These are phyloP conservation scores for Boletus speciosus DNA, from an alignment of 768 basidiomycete genomes.

Conservation along the genomic window DNA sequence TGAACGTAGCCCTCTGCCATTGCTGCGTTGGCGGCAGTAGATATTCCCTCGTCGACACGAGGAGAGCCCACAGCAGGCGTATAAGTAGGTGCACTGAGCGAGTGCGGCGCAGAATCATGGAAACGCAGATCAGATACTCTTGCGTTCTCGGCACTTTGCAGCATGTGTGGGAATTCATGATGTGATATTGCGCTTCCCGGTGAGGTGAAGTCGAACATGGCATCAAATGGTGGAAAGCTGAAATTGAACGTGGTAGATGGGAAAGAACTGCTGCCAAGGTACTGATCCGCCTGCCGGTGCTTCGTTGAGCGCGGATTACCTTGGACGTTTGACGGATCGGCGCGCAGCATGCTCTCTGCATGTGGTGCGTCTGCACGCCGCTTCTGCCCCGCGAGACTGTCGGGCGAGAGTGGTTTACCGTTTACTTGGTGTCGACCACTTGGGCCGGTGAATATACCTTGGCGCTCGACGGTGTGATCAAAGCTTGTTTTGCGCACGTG, in stretches of 20 bases:
- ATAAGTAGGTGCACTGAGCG: slow-evolving; percentile 32
- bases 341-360: slow-evolving; percentile 73
- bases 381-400: slow-evolving; percentile 66
- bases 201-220: slow-evolving; percentile 51
- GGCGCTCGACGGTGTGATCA: slow-evolving; percentile 82
- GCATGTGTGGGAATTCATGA: slow-evolving; percentile 35
- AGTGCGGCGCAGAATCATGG: slow-evolving; percentile 31
- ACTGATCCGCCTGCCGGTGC: slow-evolving; percentile 39
- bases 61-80: slow-evolving; percentile 35
- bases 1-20: slow-evolving; percentile 75
- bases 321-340: slow-evolving; percentile 63
- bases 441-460: slow-evolving; percentile 54
- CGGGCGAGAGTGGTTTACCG: slow-evolving; percentile 65
- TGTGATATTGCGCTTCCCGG: slow-evolving; percentile 33
- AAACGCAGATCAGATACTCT: slow-evolving; percentile 30
- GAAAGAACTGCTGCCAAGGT: slow-evolving; percentile 48
- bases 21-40: slow-evolving; percentile 62
- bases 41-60: slow-evolving; percentile 47
- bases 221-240: slow-evolving; percentile 64
- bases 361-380: slow-evolving; percentile 81
- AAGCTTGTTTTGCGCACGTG: slow-evolving; percentile 93
- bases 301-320: slow-evolving; percentile 28
- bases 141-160: slow-evolving; percentile 25
- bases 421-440: slow-evolving; percentile 79
- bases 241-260: slow-evolving; percentile 72